Base-by-base conservation (phyloP, 2,329 filamentous ascomycete species). In the Trichoderma sp. region DNA sequence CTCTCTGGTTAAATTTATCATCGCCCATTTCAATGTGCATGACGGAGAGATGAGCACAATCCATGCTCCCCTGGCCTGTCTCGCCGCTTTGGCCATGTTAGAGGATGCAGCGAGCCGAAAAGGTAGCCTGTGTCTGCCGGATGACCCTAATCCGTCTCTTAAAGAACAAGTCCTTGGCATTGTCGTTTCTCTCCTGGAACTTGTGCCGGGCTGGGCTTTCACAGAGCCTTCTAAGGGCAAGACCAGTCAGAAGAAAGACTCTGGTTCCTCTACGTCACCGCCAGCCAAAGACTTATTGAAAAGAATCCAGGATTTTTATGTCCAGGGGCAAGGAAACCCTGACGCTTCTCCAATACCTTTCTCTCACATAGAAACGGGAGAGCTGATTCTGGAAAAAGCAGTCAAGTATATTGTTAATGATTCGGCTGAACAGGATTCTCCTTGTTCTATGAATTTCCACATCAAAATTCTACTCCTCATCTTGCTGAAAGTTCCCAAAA, bases 1-100 rank as follows among this genome's bases (percentile, higher is more conserved):
- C 66, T 86, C 87, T 24, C 83, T 97, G 52, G 89, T 94, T 66
- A 87, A 86, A 70, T 99, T 98, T 78, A 90, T 97, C 66, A 81
- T 97, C 71, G 81, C 87, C 5, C 91, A 95, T 73, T 99, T 99
- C 84, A 98, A 97, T 78, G 87, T 98, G 60, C 89, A 90, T 65
- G 96, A 99, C 79, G 96, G 98, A 78, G 96, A 99, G 76, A 98
- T 99, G 95, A 80, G 97, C 18, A 88, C 91, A 2, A 82, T 92
- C 26, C 95, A 98, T 79, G 91, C 94, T 34, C 95, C 95, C 39
- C 80, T 96, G 32, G 86, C 91, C 65, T 79, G 79, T 49, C 67
- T 81, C 34, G 77, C 78, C 4, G 85, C 89, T 2, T 79, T 96
- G n/a, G 87, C 89, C 4, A 90, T 87, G 87, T 80, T 90, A 52